Percentiles rank a stretch among this genome's conserved stretches.
phyloP scores from a whole-genome alignment of 2,329 filamentous ascomycete species.

The Verticillium isaacii region DNA sequence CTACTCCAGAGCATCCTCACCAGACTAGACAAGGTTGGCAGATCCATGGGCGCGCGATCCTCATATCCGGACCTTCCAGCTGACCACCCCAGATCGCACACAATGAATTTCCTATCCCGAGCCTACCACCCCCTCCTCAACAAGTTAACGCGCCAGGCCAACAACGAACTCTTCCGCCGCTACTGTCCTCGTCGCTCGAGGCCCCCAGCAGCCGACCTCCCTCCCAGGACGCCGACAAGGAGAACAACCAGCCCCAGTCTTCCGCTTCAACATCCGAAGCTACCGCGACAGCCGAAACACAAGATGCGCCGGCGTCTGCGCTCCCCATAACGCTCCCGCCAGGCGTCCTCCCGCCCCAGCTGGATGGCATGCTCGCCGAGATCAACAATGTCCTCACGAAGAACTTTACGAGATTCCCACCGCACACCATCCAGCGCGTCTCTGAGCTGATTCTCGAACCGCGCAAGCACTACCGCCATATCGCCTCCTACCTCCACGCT shows the following conservation, averaged over 20 bases:
- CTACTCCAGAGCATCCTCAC: conserved; percentile 62
- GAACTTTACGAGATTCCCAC: conserved; percentile 70
- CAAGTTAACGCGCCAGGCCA: conserved; percentile 31
- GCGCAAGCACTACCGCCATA: conserved; percentile 70
- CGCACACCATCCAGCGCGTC: conserved; percentile 89
- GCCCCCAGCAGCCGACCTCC: conserved; percentile 25
- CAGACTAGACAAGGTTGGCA: conserved; percentile 59
- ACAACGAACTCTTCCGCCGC: conserved; percentile 35
- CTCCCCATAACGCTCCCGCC: conserved; percentile 25
- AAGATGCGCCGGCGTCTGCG: conserved; percentile 11
- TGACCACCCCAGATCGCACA: conserved; percentile 58
- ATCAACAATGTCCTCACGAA: conserved; percentile 55
- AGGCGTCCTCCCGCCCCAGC: conserved; percentile 55
- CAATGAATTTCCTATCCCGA: conserved; percentile 70
- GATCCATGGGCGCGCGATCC: conserved; percentile 32
- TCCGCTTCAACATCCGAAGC: conserved; percentile 30
- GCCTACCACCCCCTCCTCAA: conserved; percentile 40
- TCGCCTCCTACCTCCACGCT: conserved; percentile 83
- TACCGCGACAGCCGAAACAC: conserved; percentile 27
- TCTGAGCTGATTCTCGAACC: conserved; percentile 80
- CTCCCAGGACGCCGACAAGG: conserved; percentile 61
- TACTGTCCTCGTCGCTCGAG: conserved; percentile 34
- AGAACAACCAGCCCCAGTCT: conserved; percentile 51
- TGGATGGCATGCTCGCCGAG: conserved; percentile 56
- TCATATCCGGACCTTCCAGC: conserved; percentile 4